Evolutionary conservation across 768 basidiomycete species (phyloP), one percentile per base, ranked within the genome.

Genomic region (Podaxis rugospora): DNA sequence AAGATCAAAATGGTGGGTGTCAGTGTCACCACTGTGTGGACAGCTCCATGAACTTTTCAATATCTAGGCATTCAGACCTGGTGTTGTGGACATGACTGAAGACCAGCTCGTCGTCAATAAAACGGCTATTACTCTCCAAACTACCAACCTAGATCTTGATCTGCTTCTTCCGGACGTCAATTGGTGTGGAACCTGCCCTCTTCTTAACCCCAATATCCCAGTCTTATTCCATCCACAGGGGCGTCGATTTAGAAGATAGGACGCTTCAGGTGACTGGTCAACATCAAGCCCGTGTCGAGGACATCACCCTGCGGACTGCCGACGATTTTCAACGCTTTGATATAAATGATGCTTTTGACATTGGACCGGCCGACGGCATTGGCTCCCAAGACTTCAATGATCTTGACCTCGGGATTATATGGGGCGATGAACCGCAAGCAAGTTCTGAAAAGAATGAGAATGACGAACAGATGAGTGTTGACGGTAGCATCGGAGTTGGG

Each of bases 41-140:
- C 55, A 27, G 16, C 58, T 49, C 28, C 51, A 16, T 61, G 7
- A 27, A 55, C 67, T 56, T 61, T 56, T 57, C 44, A 21, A 21
- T 55, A 37, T 60, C 13, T 25, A 94, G 94, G 93, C 95, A 3
- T 98, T 98, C 75, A 89, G 95, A 57, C 94, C 95, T 16, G 96
- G 94, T 62, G 75, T 94, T 7, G 97, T 98, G 39, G 97, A 99
- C 74, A 85, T 98, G 84, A 93, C 94, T 4, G 95, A 96, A 64
- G 95, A 97, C 63, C 93, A 96, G 72, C 82, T 95, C 1, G 85
- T 85, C 0, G 93, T 93, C 39, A 89, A 88, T 71, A 87, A 88
- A 69, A 92, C 91, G 63, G 85, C 94, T 28, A 96, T 98, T 73
- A 96, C 94, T 1, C 80, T 95, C 36, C 87, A 91, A 68, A 83